Evolutionary conservation across 805 yeast species (phyloP).

Genomic region (Starmerella stellata): DNA sequence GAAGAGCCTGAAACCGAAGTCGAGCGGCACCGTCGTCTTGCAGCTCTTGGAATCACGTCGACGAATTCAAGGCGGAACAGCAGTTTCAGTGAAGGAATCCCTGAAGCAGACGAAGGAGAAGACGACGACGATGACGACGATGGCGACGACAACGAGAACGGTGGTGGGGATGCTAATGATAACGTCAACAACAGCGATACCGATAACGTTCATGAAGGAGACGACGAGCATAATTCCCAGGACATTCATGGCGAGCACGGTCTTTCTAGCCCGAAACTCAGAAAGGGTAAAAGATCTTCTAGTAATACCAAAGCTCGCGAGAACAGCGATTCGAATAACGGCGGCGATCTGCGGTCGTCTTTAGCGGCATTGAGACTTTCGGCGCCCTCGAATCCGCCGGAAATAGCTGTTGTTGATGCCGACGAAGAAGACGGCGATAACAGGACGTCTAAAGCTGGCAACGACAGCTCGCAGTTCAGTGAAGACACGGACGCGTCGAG

Average conservation of each 20-base stretch:
- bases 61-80: background rate
- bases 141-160: background rate
- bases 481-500: background rate
- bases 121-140: constrained; percentile 4
- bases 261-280: background rate
- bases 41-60: constrained; percentile 22
- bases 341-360: background rate
- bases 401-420: no score
- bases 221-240: background rate
- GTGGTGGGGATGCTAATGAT: background rate
- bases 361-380: background rate
- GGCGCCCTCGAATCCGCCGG: background rate
- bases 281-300: no score
- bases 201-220: background rate
- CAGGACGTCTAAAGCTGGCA: background rate
- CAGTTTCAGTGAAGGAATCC: constrained; percentile 16
- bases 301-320: no score
- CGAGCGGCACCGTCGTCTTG: constrained; percentile 43
- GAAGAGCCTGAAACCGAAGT: constrained; percentile 41
- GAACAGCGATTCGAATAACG: background rate
- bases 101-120: constrained; percentile 5
- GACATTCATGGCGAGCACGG: background rate
- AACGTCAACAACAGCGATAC: background rate
- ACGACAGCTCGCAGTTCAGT: background rate
- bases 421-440: no score